A percentile compares a stretch with the other conserved stretches of the same genome.
Evolutionary conservation across 305 asterid species (phyloP).

Genomic region (Rubia balearica): DNA sequence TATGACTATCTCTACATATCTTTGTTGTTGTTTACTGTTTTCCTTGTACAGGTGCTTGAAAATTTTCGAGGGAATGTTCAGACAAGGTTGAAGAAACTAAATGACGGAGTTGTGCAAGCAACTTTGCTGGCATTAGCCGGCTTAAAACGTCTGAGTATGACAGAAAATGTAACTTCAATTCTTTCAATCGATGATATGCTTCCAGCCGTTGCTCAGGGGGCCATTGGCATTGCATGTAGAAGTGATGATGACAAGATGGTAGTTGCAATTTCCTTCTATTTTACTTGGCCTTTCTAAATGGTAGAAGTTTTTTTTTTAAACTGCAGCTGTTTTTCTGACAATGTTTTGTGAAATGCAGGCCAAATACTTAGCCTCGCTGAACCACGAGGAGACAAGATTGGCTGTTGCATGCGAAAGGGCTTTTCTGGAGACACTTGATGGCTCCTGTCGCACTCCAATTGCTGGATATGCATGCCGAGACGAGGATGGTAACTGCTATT

Average conservation of each 20-base stretch:
- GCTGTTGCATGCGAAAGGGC: constrained; percentile 92
- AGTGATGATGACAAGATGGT: constrained; percentile 80
- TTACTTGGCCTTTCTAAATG: background rate
- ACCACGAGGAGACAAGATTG: constrained; percentile 82
- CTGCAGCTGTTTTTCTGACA: constrained; percentile 3
- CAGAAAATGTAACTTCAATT: constrained; percentile 59
- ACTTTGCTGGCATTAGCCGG: constrained; percentile 94
- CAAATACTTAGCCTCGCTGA: constrained; percentile 54
- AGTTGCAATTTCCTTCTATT: constrained; percentile 11
- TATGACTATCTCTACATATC: background rate
- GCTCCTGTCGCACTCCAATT: constrained; percentile 90
- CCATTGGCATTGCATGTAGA: constrained; percentile 90
- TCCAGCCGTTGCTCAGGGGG: constrained; percentile 98
- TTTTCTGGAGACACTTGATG: constrained; percentile 68
- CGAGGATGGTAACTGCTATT: constrained; percentile 65
- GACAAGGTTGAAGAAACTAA: constrained; percentile 76
- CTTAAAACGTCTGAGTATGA: constrained; percentile 79
- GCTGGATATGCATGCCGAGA: constrained; percentile 82
- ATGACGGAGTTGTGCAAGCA: constrained; percentile 91
- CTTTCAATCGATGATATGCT: constrained; percentile 94
- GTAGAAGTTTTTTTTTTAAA: background rate
- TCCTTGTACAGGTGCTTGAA: constrained; percentile 57
- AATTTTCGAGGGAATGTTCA: constrained; percentile 93
- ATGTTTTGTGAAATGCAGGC: constrained; percentile 36
- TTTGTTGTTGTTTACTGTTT: constrained; percentile 10